Percentiles rank a stretch among this genome's conserved stretches.
These are phyloP conservation scores for Lentinula boryana DNA, from an alignment of 768 basidiomycete species.

Conservation along the genomic window DNA sequence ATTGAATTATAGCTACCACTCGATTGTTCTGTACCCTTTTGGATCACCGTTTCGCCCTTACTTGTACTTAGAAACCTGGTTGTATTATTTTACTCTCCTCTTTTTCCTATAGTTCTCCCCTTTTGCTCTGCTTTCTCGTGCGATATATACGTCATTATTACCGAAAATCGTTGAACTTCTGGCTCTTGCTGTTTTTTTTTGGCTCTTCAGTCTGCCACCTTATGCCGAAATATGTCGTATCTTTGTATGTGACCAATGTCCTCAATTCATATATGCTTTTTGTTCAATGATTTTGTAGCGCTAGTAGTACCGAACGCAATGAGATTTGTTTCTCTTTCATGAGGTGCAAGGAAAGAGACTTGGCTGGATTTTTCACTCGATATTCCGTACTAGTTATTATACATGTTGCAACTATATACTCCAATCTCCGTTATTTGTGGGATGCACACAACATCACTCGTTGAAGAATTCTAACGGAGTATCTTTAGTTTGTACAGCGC, in stretches of 20 bases:
- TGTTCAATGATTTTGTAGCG: neutral
- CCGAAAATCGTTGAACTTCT: neutral
- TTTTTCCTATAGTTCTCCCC: neutral
- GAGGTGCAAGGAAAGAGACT: too few relatives aligned
- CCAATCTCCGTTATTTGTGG: neutral
- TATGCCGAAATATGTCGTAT: neutral
- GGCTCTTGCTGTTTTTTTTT: neutral
- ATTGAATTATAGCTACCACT: neutral
- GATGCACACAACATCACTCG: constrained; percentile 32
- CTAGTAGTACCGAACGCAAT: too few relatives aligned
- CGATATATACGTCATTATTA: neutral
- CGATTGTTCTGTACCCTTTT: neutral
- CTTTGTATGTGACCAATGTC: neutral
- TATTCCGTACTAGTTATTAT: too few relatives aligned
- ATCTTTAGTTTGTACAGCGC: constrained; percentile 55
- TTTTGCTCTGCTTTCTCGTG: neutral
- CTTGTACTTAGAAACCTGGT: neutral
- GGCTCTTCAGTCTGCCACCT: neutral
- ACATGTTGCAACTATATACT: too few relatives aligned
- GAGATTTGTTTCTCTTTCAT: too few relatives aligned
- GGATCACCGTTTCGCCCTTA: neutral
- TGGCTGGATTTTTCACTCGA: too few relatives aligned
- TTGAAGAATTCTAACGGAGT: constrained; percentile 67
- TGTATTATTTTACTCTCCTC: neutral
- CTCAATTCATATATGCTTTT: neutral